phyloP scores from a whole-genome alignment of 257 asterid species.

The Nyctanthes arbortristis region DNA sequence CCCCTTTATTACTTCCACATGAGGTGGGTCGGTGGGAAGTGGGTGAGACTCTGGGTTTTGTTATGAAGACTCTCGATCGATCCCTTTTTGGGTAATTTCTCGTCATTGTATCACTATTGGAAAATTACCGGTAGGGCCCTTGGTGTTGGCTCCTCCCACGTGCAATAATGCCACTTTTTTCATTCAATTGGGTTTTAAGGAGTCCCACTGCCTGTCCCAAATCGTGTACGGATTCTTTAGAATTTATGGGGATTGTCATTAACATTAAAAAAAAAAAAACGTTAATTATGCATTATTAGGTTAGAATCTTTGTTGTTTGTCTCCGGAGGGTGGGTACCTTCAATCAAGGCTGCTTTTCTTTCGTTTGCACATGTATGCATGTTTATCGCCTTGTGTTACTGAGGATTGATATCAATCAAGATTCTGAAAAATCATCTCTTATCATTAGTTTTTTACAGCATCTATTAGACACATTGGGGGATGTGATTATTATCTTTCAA shows the following conservation, averaged over 20 bases:
- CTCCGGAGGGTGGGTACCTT: slow-evolving; percentile 25
- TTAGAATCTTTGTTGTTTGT: slow-evolving; percentile 52
- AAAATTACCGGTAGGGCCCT: slow-evolving; percentile 32
- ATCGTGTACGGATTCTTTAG: slow-evolving; percentile 49
- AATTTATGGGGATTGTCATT: slow-evolving; percentile 54
- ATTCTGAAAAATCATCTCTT: neutral
- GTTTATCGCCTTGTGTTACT: slow-evolving; percentile 10
- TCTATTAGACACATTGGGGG: too few relatives aligned
- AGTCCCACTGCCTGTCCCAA: slow-evolving; percentile 26
- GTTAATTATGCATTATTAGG: slow-evolving; percentile 26
- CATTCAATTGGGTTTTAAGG: slow-evolving; percentile 18
- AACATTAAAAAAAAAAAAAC: neutral
- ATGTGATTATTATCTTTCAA: too few relatives aligned
- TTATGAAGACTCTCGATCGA: neutral
- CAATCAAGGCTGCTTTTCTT: slow-evolving; percentile 37
- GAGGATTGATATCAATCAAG: neutral
- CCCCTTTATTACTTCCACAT: too few relatives aligned
- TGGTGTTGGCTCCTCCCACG: slow-evolving; percentile 57
- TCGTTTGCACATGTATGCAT: slow-evolving; percentile 47
- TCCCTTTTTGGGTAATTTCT: neutral
- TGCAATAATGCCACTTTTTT: slow-evolving; percentile 46
- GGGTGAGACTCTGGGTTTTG: slow-evolving; percentile 3
- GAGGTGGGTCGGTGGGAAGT: neutral
- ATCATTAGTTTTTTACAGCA: too few relatives aligned
- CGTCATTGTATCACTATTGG: neutral